Evolutionary conservation across 129 eudicot species (phyloP), one percentile per base, ranked within the genome.

Genomic region (Logfia minima): DNA sequence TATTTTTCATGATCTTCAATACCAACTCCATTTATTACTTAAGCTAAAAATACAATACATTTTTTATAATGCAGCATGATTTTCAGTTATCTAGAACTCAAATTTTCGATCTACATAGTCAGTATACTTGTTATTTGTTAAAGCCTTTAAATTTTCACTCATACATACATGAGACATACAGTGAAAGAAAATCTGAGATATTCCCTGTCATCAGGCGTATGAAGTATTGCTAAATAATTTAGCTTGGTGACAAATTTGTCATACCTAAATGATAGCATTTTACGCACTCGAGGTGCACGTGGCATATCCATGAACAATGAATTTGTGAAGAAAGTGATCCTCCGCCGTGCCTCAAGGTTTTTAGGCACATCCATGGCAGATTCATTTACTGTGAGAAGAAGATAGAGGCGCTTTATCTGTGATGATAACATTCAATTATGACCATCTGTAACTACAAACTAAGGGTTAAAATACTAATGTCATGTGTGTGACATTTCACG

Each of bases 221-320:
- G 48, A 73, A 65, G 14, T 55, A 74, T 80, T 26, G 66, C 48
- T 18, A 39, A 74, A 18, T 35, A 60, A 78, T 6, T 32, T 60
- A 56, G 43, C 26, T 79, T 43, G 51, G 71, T 31, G 68, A 22
- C 22, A 60, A n/a, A 74, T 53, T 48, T 60, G 53, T n/a, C 62
- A 29, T 59, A 95, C 99, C 97, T 91, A 89, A 95, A 95, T 28
- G 99, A 91, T 63, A 92, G 87, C 99, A 95, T 95, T 82, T 92
- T 92, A 59, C 97, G 96, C 21, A 91, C 99, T 80, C 83, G 90
- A 66, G 99, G 99, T 69, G 99, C 99, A 56, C 92, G 92, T 81
- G 99, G 99, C 99, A 95, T 95, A 77, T 92, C 87, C 99, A 92
- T 95, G 83, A 95, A 95, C 72, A 95, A 81, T 35, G 99, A 95